Evolutionary conservation across 768 basidiomycete species (phyloP).

Genomic region (Lactarius deliciosus): DNA sequence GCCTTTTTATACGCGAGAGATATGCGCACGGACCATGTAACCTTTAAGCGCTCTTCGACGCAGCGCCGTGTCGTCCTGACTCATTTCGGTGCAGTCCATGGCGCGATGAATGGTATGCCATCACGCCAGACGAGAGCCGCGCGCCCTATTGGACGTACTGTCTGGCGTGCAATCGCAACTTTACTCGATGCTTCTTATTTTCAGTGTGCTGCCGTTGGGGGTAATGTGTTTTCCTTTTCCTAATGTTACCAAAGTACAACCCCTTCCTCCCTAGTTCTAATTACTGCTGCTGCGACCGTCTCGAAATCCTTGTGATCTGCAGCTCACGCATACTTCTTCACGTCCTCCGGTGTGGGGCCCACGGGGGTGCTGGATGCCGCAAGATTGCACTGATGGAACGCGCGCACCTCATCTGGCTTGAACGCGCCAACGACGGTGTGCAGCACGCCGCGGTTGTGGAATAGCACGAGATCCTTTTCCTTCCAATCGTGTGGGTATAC

Average conservation of each 20-base stretch:
- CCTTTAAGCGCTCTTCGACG: neutral
- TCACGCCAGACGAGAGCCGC: too few species aligned
- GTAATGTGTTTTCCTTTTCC: neutral
- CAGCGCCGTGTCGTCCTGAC: neutral
- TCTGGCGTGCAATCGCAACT: neutral
- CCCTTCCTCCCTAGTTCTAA: neutral
- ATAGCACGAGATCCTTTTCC: slow-evolving; percentile 74
- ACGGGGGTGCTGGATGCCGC: slow-evolving; percentile 71
- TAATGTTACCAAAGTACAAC: neutral
- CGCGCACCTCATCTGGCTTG: slow-evolving; percentile 60
- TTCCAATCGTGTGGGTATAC: slow-evolving; percentile 91
- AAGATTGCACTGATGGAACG: slow-evolving; percentile 87
- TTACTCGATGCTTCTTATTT: neutral
- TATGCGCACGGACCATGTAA: slow-evolving; percentile 27
- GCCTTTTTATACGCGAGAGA: slow-evolving; percentile 14
- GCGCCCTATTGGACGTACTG: too few species aligned
- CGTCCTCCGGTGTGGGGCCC: slow-evolving; percentile 68
- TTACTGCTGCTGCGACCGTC: neutral
- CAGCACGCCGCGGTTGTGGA: slow-evolving; percentile 82
- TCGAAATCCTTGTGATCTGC: neutral
- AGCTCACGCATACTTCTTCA: slow-evolving; percentile 55
- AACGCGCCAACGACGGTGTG: slow-evolving; percentile 82
- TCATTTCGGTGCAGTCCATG: neutral
- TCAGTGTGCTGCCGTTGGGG: neutral
- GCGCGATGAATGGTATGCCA: neutral